phyloP scores from a whole-genome alignment of 805 yeast species.

The Saccharomycopsis guyanensis region DNA sequence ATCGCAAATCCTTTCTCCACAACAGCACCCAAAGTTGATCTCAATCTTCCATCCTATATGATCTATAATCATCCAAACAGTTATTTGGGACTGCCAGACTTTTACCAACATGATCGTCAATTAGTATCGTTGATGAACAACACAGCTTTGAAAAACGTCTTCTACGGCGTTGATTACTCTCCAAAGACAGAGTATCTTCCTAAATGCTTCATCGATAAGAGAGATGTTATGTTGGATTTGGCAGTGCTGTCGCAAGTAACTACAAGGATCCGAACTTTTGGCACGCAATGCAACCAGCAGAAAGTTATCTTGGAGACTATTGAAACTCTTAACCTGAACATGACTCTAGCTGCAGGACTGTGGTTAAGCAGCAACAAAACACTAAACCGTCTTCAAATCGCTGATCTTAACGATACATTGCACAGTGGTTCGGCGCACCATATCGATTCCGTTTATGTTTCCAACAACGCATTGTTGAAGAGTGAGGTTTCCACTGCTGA shows the following conservation, averaged over 20 bases:
- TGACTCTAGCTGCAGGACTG: slow-evolving; percentile 54
- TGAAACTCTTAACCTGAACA: slow-evolving; percentile 38
- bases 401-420: slow-evolving; percentile 36
- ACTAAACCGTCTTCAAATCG: slow-evolving; percentile 40
- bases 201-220: slow-evolving; percentile 39
- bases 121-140: slow-evolving; percentile 33
- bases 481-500: slow-evolving; percentile 35
- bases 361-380: slow-evolving; percentile 47
- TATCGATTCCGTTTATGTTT: slow-evolving; percentile 48
- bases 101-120: slow-evolving; percentile 31
- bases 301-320: slow-evolving; percentile 47
- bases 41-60: background rate
- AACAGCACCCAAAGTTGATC: too few species aligned
- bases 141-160: slow-evolving; percentile 29
- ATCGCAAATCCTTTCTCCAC: background rate
- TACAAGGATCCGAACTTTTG: slow-evolving; percentile 47
- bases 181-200: slow-evolving; percentile 49
- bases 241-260: slow-evolving; percentile 53
- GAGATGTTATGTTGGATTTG: slow-evolving; percentile 49
- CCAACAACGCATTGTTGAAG: slow-evolving; percentile 56
- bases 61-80: slow-evolving; percentile 17
- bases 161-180: slow-evolving; percentile 55
- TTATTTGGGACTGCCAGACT: slow-evolving; percentile 29
- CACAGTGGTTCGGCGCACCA: slow-evolving; percentile 35
- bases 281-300: slow-evolving; percentile 55